These are phyloP conservation scores for Chlamydomonas schloesseri DNA, from an alignment of 139 green algal genomes.

Conservation along the genomic window DNA sequence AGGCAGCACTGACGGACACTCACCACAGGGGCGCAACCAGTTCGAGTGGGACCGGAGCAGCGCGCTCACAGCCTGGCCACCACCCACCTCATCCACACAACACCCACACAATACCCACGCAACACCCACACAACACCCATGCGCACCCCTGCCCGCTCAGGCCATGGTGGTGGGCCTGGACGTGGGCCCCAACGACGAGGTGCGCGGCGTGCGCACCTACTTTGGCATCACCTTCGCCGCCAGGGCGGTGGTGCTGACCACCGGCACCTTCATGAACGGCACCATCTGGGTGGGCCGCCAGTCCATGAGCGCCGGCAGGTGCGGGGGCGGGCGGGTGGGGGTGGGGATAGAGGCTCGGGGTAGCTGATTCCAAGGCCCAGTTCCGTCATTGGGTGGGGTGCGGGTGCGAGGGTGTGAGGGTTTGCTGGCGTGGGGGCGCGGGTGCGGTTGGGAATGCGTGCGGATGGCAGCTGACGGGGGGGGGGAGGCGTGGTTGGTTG, in stretches of 20 bases:
- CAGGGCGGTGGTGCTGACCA: conserved; percentile 92
- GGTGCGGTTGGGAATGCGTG: not conserved
- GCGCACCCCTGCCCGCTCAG: conserved; percentile 45
- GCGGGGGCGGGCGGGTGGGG: not conserved
- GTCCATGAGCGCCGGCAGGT: conserved; percentile 89
- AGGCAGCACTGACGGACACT: no score
- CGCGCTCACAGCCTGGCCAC: no score
- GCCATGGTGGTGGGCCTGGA: conserved; percentile 91
- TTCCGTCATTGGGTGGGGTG: no score
- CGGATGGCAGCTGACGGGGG: not conserved
- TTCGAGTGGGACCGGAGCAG: no score
- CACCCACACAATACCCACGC: not conserved
- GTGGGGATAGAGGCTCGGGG: no score
- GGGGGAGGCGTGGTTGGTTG: no score
- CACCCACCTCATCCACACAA: no score
- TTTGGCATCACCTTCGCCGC: conserved; percentile 93
- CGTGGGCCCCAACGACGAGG: conserved; percentile 89
- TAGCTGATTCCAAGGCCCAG: no score
- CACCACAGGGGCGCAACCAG: no score
- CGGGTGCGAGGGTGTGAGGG: no score
- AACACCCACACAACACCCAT: not conserved
- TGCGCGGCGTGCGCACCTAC: conserved; percentile 90
- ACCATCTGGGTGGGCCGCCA: conserved; percentile 94
- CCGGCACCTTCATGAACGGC: conserved; percentile 99
- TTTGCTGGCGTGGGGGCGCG: no score